Conservation (phyloP, 352 stramenopile species). For the Pythium guiyangense region DNA sequence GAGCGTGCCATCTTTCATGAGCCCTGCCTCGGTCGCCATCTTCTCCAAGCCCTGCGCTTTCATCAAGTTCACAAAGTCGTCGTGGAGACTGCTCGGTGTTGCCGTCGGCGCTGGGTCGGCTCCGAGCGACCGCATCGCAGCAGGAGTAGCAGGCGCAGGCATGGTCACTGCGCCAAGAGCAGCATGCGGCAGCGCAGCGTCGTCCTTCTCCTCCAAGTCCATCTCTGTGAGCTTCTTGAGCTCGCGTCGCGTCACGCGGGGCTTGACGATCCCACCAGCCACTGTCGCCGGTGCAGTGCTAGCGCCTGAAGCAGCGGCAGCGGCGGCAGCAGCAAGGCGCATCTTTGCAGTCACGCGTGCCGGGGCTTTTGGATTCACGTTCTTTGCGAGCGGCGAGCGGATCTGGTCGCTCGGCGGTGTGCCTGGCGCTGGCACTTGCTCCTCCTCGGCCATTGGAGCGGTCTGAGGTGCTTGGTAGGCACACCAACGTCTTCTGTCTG, state of each 20-base stretch:
- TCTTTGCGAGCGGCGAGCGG: slow-evolving; percentile 28
- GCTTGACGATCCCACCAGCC: slow-evolving; percentile 26
- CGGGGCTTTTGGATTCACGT: slow-evolving; percentile 35
- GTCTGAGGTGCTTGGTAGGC: not conserved
- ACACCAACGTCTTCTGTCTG: not conserved
- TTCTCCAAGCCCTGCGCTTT: slow-evolving; percentile 79
- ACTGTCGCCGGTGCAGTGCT: slow-evolving; percentile 5
- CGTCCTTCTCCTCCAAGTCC: slow-evolving; percentile 70
- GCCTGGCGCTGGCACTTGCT: slow-evolving; percentile 14
- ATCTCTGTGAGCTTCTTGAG: slow-evolving; percentile 79
- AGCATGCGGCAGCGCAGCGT: slow-evolving; percentile 6
- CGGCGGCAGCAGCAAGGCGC: slow-evolving; percentile 14
- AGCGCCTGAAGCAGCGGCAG: not conserved
- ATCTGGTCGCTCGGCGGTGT: slow-evolving; percentile 24
- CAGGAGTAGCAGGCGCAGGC: not conserved
- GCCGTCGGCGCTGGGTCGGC: slow-evolving; percentile 29
- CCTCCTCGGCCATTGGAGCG: slow-evolving; percentile 21
- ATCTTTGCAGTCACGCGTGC: slow-evolving; percentile 40
- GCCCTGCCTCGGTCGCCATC: slow-evolving; percentile 69
- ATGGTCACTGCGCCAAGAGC: not conserved
- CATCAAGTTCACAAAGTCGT: slow-evolving; percentile 88
- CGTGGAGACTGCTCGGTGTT: slow-evolving; percentile 74
- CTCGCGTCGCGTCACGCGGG: slow-evolving; percentile 61
- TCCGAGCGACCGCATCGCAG: slow-evolving; percentile 25
- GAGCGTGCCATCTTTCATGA: slow-evolving; percentile 72